Conservation (phyloP, 148 eudicot genomes). For the Cornus florida region DNA sequence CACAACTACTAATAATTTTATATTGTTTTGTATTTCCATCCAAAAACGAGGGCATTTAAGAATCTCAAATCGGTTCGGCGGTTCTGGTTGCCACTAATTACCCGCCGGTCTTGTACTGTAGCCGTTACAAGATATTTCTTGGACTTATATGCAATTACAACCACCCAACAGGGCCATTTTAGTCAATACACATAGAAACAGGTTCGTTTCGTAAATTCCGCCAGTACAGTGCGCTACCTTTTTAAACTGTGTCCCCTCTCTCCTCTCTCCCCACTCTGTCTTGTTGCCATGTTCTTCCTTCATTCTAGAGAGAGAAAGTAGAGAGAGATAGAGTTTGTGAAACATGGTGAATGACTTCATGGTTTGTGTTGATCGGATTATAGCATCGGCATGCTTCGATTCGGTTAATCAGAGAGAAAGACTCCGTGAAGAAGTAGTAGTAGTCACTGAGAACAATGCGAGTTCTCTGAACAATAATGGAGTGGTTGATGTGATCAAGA, state of each 20-base stretch:
- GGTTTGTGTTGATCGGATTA: constrained; percentile 64
- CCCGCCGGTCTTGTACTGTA: background rate
- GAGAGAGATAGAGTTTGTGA: constrained; percentile 10
- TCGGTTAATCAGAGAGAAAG: constrained; percentile 21
- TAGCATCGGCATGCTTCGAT: constrained; percentile 44
- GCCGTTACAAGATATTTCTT: background rate
- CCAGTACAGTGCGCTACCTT: constrained; percentile 4
- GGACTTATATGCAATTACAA: background rate
- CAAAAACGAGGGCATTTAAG: too few species aligned
- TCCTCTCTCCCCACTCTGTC: background rate
- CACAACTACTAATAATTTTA: background rate
- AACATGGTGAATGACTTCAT: constrained; percentile 63
- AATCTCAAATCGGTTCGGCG: background rate
- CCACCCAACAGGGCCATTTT: background rate
- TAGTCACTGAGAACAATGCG: background rate
- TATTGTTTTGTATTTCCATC: too few species aligned
- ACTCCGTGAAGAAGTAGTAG: background rate
- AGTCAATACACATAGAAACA: background rate
- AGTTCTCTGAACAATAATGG: background rate
- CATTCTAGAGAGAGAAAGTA: background rate
- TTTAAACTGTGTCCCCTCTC: constrained; percentile 8
- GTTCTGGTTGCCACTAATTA: background rate
- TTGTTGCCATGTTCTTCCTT: background rate
- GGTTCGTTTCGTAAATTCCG: constrained; percentile 16
- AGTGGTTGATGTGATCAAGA: background rate